A percentile compares a stretch with the other conserved stretches of the same genome.
Evolutionary conservation across 768 basidiomycete genomes (phyloP).

Genomic region (Hericium erinaceus): DNA sequence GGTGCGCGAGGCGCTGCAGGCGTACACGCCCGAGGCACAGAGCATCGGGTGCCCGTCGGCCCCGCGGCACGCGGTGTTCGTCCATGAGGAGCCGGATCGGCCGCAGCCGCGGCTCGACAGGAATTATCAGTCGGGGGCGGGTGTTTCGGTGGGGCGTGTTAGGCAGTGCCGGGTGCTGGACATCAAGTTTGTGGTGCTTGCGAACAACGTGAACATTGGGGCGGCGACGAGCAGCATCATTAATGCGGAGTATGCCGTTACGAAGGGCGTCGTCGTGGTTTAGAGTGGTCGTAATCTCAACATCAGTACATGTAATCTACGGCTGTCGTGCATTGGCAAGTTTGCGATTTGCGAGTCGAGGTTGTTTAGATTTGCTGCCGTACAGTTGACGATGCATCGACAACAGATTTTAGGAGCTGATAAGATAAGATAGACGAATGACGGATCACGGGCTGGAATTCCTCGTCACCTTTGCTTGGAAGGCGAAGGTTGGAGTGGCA

Average conservation of each 20-base stretch:
- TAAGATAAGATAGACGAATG: no score
- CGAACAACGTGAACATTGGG: slow-evolving; percentile 92
- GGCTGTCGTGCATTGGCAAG: no score
- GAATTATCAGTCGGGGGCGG: slow-evolving; percentile 83
- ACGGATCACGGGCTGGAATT: no score
- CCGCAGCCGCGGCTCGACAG: slow-evolving; percentile 93
- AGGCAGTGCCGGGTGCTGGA: slow-evolving; percentile 88
- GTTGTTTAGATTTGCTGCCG: no score
- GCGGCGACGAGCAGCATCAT: slow-evolving; percentile 96
- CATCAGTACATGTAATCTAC: background rate
- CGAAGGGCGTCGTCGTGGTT: slow-evolving; percentile 46
- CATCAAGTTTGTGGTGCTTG: slow-evolving; percentile 88
- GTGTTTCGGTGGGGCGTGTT: slow-evolving; percentile 85
- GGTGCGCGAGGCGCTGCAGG: slow-evolving; percentile 69
- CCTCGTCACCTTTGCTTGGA: no score
- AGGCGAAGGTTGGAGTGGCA: no score
- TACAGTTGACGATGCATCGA: no score
- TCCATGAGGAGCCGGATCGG: slow-evolving; percentile 89
- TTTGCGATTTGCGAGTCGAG: no score
- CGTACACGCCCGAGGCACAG: slow-evolving; percentile 71
- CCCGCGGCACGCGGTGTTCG: slow-evolving; percentile 73
- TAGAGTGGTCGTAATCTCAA: slow-evolving; percentile 1
- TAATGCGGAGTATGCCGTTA: slow-evolving; percentile 91
- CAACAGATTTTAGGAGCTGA: no score
- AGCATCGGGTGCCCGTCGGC: slow-evolving; percentile 74